These are phyloP conservation scores for Theileria luwenshuni DNA, from an alignment of 169 alveolate species.

Conservation along the genomic window DNA sequence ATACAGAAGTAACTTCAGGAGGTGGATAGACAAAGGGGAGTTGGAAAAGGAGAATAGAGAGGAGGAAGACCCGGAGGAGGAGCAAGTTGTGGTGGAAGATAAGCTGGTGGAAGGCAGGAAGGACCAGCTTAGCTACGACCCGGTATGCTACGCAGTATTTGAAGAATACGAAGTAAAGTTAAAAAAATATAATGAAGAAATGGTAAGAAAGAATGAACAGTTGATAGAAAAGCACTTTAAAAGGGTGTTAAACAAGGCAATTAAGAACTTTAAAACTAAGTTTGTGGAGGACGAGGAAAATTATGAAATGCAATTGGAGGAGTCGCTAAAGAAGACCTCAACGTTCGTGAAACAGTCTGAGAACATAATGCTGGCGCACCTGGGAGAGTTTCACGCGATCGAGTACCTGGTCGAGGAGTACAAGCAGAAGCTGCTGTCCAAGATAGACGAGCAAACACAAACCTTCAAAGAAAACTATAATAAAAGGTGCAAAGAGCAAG, in stretches of 20 bases:
- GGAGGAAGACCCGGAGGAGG: background rate
- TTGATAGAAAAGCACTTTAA: slow-evolving; percentile 16
- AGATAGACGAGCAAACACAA: slow-evolving; percentile 7
- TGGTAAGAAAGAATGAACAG: slow-evolving; percentile 24
- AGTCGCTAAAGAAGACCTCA: background rate
- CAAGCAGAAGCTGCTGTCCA: slow-evolving; percentile 16
- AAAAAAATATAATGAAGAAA: slow-evolving; percentile 11
- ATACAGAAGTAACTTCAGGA: background rate
- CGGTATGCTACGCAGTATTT: slow-evolving; percentile 9
- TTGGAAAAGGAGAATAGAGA: background rate
- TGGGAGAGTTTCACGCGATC: slow-evolving; percentile 51
- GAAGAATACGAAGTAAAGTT: slow-evolving; percentile 8
- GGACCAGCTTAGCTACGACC: background rate
- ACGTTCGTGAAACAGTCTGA: slow-evolving; percentile 12
- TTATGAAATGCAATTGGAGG: slow-evolving; percentile 7
- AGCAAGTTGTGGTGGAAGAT: background rate
- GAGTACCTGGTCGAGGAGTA: slow-evolving; percentile 12
- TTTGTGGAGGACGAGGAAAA: slow-evolving; percentile 36
- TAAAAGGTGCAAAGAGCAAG: background rate
- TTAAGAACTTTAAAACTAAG: slow-evolving; percentile 10
- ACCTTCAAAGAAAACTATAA: background rate
- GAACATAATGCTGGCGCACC: slow-evolving; percentile 11
- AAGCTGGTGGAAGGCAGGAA: background rate
- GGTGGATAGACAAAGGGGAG: slow-evolving; percentile 11
- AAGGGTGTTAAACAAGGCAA: slow-evolving; percentile 9